phyloP scores from a whole-genome alignment of 225 moss, liverwort and hornwort species.

The Neckera pumila region DNA sequence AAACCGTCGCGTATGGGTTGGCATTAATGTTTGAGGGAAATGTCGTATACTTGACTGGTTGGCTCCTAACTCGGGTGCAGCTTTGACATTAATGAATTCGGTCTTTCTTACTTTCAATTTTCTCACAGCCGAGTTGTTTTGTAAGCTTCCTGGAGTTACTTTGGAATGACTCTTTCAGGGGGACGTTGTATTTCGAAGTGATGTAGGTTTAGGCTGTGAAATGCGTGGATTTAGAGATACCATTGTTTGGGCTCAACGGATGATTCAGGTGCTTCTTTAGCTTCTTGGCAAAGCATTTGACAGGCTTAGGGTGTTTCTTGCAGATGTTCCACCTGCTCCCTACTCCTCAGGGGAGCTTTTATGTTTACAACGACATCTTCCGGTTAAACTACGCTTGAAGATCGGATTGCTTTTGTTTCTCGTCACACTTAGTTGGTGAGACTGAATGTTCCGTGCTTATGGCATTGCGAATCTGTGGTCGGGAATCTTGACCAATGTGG shows the following conservation, averaged over 20 bases:
- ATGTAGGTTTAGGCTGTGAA: background rate
- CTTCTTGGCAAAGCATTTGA: background rate
- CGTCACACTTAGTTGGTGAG: background rate
- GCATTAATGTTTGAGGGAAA: background rate
- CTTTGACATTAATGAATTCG: background rate
- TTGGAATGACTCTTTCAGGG: background rate
- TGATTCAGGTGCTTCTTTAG: background rate
- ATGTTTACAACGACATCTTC: conserved; percentile 79
- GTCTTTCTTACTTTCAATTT: background rate
- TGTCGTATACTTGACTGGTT: background rate
- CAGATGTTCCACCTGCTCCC: conserved; percentile 89
- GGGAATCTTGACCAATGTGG: background rate
- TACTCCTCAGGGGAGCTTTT: conserved; percentile 50
- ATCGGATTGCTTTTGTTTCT: background rate
- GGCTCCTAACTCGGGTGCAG: background rate
- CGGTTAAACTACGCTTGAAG: conserved; percentile 69
- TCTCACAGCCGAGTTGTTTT: background rate
- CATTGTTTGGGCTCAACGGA: background rate
- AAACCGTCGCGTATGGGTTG: background rate
- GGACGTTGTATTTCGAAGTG: background rate
- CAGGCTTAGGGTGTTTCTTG: background rate
- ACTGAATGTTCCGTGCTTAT: background rate
- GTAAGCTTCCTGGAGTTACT: background rate
- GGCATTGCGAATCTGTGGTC: background rate
- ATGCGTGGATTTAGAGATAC: background rate